Evolutionary conservation across 2,329 filamentous ascomycete species (phyloP).

Genomic region (Aspergillus brasiliensis): DNA sequence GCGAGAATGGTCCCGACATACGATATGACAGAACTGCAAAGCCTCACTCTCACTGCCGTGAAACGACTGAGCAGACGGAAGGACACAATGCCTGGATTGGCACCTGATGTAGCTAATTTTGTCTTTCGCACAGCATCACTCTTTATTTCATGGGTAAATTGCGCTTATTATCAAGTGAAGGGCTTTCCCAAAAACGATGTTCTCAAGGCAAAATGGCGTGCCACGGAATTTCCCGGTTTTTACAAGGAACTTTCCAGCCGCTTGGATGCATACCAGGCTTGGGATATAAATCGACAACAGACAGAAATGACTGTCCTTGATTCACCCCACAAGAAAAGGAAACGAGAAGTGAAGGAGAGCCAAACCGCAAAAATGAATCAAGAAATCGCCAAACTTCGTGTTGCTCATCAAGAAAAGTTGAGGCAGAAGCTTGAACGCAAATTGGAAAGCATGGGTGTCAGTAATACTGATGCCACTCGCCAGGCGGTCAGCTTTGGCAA

Average conservation of each 20-base stretch:
- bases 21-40: constrained; percentile 12
- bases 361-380: constrained; percentile 57
- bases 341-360: constrained; percentile 52
- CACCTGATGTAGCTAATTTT: constrained; percentile 7
- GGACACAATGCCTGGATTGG: constrained; percentile 11
- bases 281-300: constrained; percentile 8
- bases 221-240: constrained; percentile 32
- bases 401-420: constrained; percentile 58
- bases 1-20: constrained; percentile 17
- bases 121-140: constrained; percentile 30
- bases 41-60: constrained; percentile 19
- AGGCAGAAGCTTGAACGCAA: constrained; percentile 36
- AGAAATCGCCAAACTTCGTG: constrained; percentile 56
- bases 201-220: constrained; percentile 25
- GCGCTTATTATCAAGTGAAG: constrained; percentile 20
- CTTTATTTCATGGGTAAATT: constrained; percentile 37
- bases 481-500: constrained; percentile 49
- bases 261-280: constrained; percentile 20
- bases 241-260: constrained; percentile 30
- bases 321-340: constrained; percentile 51
- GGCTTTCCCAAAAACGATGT: constrained; percentile 26
- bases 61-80: constrained; percentile 14
- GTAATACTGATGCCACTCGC: constrained; percentile 47
- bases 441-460: constrained; percentile 34
- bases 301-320: background rate